Conservation (phyloP, 495 filamentous ascomycete genomes). For the Glonium stellatum region DNA sequence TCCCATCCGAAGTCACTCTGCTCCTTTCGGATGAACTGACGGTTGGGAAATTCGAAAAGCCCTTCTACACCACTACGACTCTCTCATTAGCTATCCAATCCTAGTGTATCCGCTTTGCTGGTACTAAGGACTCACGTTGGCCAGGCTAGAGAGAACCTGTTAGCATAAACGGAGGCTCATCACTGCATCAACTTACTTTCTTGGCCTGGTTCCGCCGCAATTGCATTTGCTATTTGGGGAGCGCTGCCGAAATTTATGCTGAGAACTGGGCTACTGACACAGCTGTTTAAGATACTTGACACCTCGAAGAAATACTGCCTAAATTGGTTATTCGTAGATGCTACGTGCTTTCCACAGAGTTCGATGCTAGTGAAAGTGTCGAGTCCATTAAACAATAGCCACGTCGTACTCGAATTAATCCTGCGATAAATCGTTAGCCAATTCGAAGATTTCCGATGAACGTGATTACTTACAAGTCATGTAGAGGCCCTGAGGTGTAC, state of each 20-base stretch:
- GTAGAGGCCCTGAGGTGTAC: slow-evolving; percentile 49
- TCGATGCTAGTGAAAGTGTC: slow-evolving; percentile 59
- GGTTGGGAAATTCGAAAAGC: slow-evolving; percentile 49
- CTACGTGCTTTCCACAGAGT: slow-evolving; percentile 55
- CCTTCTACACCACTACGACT: slow-evolving; percentile 20
- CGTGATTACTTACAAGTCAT: slow-evolving; percentile 37
- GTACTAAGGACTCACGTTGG: not conserved
- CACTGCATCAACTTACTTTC: slow-evolving; percentile 32
- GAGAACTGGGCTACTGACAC: slow-evolving; percentile 38
- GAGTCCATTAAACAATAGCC: slow-evolving; percentile 52
- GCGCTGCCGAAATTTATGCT: slow-evolving; percentile 54
- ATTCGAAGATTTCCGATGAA: not conserved
- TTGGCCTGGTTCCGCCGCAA: slow-evolving; percentile 50
- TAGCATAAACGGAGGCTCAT: not conserved
- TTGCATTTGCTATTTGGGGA: slow-evolving; percentile 45
- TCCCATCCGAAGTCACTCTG: slow-evolving; percentile 69
- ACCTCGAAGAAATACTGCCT: slow-evolving; percentile 65
- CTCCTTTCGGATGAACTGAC: slow-evolving; percentile 61
- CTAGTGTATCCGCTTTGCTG: not conserved
- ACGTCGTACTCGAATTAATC: slow-evolving; percentile 26
- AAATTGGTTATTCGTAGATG: slow-evolving; percentile 63
- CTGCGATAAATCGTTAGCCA: not conserved
- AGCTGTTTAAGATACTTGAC: slow-evolving; percentile 44
- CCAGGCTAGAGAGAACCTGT: not conserved
- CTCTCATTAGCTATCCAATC: not conserved